These are phyloP conservation scores for Stropharia rugosoannulata DNA, from an alignment of 768 basidiomycete genomes.

Conservation along the genomic window DNA sequence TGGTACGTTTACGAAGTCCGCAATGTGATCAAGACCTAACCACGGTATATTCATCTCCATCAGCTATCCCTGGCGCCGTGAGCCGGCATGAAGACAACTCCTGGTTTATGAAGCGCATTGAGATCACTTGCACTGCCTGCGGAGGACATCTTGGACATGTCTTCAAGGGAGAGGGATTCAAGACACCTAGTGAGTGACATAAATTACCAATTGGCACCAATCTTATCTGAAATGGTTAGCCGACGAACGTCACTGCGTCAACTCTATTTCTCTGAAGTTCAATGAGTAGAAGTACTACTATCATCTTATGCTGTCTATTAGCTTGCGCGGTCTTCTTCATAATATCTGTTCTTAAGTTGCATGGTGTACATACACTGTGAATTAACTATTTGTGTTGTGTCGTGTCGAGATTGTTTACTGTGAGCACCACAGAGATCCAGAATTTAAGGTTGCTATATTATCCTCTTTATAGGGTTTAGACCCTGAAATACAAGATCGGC, in stretches of 20 bases:
- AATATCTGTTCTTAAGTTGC: no score
- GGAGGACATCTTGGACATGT: slow-evolving; percentile 95
- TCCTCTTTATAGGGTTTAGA: slow-evolving; percentile 14
- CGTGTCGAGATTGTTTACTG: not conserved
- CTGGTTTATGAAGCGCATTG: slow-evolving; percentile 68
- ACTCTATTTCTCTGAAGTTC: slow-evolving; percentile 85
- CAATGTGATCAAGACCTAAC: not conserved
- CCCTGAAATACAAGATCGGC: slow-evolving; percentile 18
- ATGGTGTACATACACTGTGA: no score
- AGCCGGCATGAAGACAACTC: slow-evolving; percentile 70
- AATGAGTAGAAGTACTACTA: slow-evolving; percentile 38
- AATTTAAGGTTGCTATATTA: not conserved
- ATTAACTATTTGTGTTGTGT: no score
- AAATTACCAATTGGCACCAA: not conserved
- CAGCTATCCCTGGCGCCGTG: slow-evolving; percentile 90
- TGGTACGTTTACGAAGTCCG: slow-evolving; percentile 41
- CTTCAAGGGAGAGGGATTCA: slow-evolving; percentile 88
- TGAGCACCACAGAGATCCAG: not conserved
- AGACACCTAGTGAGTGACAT: slow-evolving; percentile 64
- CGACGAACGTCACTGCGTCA: slow-evolving; percentile 88
- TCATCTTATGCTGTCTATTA: not conserved
- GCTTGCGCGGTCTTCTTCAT: no score
- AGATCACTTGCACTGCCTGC: slow-evolving; percentile 89
- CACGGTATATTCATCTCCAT: not conserved
- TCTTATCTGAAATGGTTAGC: slow-evolving; percentile 34